phyloP scores from a whole-genome alignment of 1,139 yeast genomes.

The Maudiozyma humilis region DNA sequence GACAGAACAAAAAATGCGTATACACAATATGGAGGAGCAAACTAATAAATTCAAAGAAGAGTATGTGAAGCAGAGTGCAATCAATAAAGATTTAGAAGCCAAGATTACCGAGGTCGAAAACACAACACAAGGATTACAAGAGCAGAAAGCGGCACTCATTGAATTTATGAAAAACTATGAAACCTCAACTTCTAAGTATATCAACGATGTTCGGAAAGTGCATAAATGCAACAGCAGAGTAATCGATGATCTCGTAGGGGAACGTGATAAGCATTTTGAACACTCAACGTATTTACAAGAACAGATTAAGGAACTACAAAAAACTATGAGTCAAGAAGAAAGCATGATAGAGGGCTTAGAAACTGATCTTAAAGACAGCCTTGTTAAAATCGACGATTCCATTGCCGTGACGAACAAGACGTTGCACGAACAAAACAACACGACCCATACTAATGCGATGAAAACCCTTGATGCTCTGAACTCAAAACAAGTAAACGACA shows the following conservation, averaged over 20 bases:
- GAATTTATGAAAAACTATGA: conserved; percentile 19
- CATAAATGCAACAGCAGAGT: conserved; percentile 18
- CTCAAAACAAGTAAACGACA: neutral
- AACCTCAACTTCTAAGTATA: conserved; percentile 14
- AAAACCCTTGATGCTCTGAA: neutral
- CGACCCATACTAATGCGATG: neutral
- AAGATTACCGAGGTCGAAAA: conserved; percentile 19
- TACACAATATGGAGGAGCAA: conserved; percentile 40
- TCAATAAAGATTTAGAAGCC: conserved; percentile 20
- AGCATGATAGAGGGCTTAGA: conserved; percentile 1
- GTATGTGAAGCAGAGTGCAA: conserved; percentile 26
- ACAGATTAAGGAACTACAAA: conserved; percentile 7
- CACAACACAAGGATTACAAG: conserved; percentile 32
- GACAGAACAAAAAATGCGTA: conserved; percentile 41
- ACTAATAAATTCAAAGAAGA: conserved; percentile 31
- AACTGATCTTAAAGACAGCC: neutral
- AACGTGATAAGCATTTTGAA: conserved; percentile 20
- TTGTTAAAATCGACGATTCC: conserved; percentile 3
- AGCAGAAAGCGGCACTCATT: conserved; percentile 26
- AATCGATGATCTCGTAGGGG: conserved; percentile 15
- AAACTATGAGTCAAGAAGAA: conserved; percentile 14
- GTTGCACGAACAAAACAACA: conserved; percentile 3
- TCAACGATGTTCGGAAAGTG: conserved; percentile 17
- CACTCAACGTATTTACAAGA: conserved; percentile 15
- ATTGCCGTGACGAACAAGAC: conserved; percentile 1